phyloP scores from a whole-genome alignment of 2,329 filamentous ascomycete genomes.

The Aulographum hederae region DNA sequence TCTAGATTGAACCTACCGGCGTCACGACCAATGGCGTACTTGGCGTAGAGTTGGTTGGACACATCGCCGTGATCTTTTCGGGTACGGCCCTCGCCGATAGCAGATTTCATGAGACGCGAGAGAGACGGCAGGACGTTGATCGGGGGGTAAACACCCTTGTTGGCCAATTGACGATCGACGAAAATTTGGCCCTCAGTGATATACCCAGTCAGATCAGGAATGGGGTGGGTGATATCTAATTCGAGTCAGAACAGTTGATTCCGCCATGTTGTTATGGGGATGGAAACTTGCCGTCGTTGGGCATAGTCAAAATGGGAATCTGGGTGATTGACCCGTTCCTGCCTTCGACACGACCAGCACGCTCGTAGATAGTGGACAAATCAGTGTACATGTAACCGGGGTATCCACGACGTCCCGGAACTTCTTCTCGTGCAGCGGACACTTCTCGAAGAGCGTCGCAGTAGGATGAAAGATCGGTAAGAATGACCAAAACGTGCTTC shows the following conservation, averaged over 20 bases:
- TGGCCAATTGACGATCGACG: slow-evolving; percentile 80
- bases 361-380: slow-evolving; percentile 99
- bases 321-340: slow-evolving; percentile 98
- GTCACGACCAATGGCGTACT: slow-evolving; percentile 97
- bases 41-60: slow-evolving; percentile 98
- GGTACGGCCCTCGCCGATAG: slow-evolving; percentile 93
- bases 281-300: slow-evolving; percentile 58
- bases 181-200: slow-evolving; percentile 99
- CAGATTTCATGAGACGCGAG: slow-evolving; percentile 99
- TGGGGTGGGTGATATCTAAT: slow-evolving; percentile 94
- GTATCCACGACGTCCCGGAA: slow-evolving; percentile 96
- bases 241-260: neutral
- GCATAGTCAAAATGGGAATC: slow-evolving; percentile 98
- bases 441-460: slow-evolving; percentile 98
- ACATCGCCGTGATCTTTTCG: slow-evolving; percentile 95
- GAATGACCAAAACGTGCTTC: slow-evolving; percentile 98
- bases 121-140: slow-evolving; percentile 98
- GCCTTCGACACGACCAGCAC: slow-evolving; percentile 90
- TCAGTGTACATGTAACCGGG: slow-evolving; percentile 99
- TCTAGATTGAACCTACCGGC: slow-evolving; percentile 30
- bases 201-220: slow-evolving; percentile 96
- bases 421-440: slow-evolving; percentile 93
- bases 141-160: slow-evolving; percentile 94
- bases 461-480: slow-evolving; percentile 95
- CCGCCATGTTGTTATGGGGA: slow-evolving; percentile 1